Evolutionary conservation across 108 stramenopile species (phyloP), one percentile per base, ranked within the genome.

Genomic region (Conticribra guillardii): DNA sequence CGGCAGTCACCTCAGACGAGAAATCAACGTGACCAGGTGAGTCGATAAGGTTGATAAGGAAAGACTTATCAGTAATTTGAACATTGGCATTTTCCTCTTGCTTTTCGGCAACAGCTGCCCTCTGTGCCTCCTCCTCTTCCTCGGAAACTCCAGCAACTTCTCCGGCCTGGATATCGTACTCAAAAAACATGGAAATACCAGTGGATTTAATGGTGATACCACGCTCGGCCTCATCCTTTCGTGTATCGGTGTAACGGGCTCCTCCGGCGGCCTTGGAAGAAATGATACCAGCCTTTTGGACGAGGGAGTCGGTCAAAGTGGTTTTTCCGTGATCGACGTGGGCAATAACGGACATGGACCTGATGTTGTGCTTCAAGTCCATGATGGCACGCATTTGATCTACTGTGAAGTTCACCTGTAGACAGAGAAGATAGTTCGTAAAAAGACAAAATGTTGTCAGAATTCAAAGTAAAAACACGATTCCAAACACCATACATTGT

Each of bases 291-390:
- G 99, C 99, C 94, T 99, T 99, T 81, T 97, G 97, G 64, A 99
- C 99, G 46, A 99, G 93, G 61, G 98, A 99, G 80, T 99, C 99
- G 29, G 99, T 99, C 23, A 99, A 85, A 53, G 99, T 99, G 45
- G 99, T 99, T 89, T 99, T 99, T 60, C 99, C 99, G 97, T 99
- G 99, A 69, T 99, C 99, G 78, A 99, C 99, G 94, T 99, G 99
- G 50, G 99, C 99, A 78, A 99, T 99, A 71, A 99, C 99, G 69
- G 94, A 96, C 98, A 99, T 98, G 71, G 94, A 96, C 73, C 99
- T 94, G 85, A 99, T 99, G 90, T 99, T 99, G 95, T 98, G 94
- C 88, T 99, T 99, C 85, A 97, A 85, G 96, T 99, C 98, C 99
- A 99, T 99, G 81, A 99, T 98, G 92, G 96, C 90, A 72, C 98